Evolutionary conservation across 345 rosid genomes (phyloP).

Genomic region (Populus nigra): DNA sequence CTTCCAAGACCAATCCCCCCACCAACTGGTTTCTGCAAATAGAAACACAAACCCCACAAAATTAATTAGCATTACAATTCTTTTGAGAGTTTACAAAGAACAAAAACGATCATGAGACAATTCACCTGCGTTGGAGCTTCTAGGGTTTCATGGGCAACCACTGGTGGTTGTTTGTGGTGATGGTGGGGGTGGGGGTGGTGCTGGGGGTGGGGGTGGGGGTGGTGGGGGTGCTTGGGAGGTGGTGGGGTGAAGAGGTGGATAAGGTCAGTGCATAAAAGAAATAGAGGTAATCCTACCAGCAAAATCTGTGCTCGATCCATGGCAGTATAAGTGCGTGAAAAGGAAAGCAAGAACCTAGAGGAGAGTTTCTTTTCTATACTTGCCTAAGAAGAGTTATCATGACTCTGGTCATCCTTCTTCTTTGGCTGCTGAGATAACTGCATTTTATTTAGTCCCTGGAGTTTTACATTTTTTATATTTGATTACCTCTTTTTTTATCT

Average conservation of each 20-base stretch:
- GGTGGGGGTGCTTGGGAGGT: constrained; percentile 46
- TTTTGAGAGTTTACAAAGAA: background rate
- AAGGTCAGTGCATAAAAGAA: constrained; percentile 62
- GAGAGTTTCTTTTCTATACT: background rate
- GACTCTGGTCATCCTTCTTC: too few relatives aligned
- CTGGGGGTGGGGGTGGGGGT: constrained; percentile 29
- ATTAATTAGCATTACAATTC: too few relatives aligned
- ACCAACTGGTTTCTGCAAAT: constrained; percentile 39
- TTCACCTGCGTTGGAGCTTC: constrained; percentile 51
- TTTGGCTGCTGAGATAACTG: too few relatives aligned
- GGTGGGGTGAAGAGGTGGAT: constrained; percentile 67
- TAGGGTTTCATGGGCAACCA: constrained; percentile 30
- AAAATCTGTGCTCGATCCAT: constrained; percentile 60
- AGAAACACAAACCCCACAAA: background rate
- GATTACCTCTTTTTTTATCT: too few relatives aligned
- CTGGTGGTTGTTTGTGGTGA: constrained; percentile 13
- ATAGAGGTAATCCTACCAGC: constrained; percentile 59
- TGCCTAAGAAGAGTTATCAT: too few relatives aligned
- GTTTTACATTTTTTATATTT: too few relatives aligned
- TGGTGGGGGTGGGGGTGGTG: constrained; percentile 36
- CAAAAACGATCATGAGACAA: background rate
- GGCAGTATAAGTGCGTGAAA: background rate
- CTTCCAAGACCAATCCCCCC: constrained; percentile 64
- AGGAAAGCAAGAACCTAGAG: background rate
- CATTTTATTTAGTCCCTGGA: too few relatives aligned